Evolutionary conservation across 2,329 filamentous ascomycete species (phyloP), one percentile per base, ranked within the genome.

Genomic region (Aspergillus caelatus): DNA sequence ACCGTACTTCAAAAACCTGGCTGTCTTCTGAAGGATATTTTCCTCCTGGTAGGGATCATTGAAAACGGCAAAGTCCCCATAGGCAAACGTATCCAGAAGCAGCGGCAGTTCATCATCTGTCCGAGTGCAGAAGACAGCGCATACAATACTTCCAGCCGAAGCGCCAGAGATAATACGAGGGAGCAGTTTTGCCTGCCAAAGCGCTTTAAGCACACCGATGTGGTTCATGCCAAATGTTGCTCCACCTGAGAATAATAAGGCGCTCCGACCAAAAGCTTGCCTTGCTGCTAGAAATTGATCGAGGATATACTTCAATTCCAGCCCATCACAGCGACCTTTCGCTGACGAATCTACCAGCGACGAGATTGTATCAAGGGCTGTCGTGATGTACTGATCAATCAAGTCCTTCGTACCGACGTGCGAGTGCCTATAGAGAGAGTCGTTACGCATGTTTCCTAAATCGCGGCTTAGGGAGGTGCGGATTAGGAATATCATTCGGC

Each of bases 171-270:
- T 92, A 74, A 96, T 94, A 54, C 92, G 89, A 3, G 93, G 93
- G 2, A 97, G 83, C 14, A 96, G 82, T 9, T 87, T 86, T 4
- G 87, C 84, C 72, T 95, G 88, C 75, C 89, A 93, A 3, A 97
- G 83, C 4, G 90, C 86, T 76, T 96, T 96, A 60, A 96, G 81
- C 3, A 97, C 93, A 1, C 93, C 93, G 60, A 96, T 91, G 75
- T 97, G 93, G 64, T 91, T 91, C 91, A 97, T 96, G 46, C 93
- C 93, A 78, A 96, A 93, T 0, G 93, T 95, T 1, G 91, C 93
- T 2, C 93, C 93, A 9, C 93, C 93, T 5, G 93, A 96, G 11
- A 97, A 82, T 11, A 96, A 82, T 57, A 97, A 80, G 0, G 92
- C 93, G 66, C 90, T 95, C 65, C 93, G 86, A n/a, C 93, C 93